phyloP scores from a whole-genome alignment of 345 rosid genomes.

The Gynandropsis gynandra region DNA sequence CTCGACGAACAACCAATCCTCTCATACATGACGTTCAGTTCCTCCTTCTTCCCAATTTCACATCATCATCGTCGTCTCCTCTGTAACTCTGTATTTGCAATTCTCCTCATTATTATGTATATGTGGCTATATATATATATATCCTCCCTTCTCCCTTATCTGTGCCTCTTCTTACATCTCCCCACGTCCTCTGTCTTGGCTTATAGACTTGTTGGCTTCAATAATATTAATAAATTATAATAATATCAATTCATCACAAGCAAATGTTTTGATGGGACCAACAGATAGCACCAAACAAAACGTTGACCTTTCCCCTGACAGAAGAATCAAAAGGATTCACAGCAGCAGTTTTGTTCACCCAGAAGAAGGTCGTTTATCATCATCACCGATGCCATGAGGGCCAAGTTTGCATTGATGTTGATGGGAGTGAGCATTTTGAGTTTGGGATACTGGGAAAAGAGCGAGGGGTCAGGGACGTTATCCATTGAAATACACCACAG shows the following conservation, averaged over 20 bases:
- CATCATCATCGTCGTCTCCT: constrained; percentile 36
- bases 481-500: constrained; percentile 72
- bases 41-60: constrained; percentile 49
- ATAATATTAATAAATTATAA: too few species aligned
- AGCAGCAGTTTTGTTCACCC: constrained; percentile 10
- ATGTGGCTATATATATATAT: constrained; percentile 1
- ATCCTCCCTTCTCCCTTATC: not conserved
- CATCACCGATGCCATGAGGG: constrained; percentile 9
- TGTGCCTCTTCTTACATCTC: too few species aligned
- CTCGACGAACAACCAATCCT: constrained; percentile 68
- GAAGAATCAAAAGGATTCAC: not conserved
- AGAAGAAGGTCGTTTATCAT: constrained; percentile 24
- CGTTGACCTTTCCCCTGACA: constrained; percentile 21
- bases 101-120: not conserved
- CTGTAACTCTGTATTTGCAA: not conserved
- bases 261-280: not conserved
- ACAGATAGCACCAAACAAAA: constrained; percentile 20
- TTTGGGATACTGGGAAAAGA: constrained; percentile 17
- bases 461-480: constrained; percentile 37
- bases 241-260: too few species aligned
- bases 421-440: constrained; percentile 19
- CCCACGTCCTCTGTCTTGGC: too few species aligned
- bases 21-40: constrained; percentile 60
- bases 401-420: constrained; percentile 20
- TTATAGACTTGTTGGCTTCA: too few species aligned